Conservation (phyloP, 441 rosid species). For the Euphorbia celastroides region DNA sequence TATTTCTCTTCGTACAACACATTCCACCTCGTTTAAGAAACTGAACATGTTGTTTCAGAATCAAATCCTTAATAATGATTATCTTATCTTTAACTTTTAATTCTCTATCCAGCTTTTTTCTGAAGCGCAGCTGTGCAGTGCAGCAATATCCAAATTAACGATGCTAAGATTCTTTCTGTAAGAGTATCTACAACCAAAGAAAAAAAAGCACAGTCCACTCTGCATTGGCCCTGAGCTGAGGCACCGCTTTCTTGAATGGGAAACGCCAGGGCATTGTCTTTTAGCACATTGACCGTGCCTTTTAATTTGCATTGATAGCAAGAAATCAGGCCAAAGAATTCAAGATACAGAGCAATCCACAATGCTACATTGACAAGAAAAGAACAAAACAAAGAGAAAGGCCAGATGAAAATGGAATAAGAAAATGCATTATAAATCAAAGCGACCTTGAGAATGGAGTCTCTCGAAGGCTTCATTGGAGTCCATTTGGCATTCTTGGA, state of each 20-base stretch:
- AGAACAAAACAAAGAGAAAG: not conserved
- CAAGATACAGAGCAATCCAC: not conserved
- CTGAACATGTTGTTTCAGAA: not conserved
- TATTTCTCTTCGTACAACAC: not conserved
- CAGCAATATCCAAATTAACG: no score
- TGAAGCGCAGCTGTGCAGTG: not conserved
- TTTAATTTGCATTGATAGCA: not conserved
- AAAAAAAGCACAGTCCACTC: not conserved
- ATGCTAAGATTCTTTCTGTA: not conserved
- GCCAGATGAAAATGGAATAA: no score
- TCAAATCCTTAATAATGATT: not conserved
- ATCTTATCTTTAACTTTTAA: not conserved
- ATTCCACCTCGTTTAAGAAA: not conserved
- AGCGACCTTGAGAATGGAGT: slow-evolving; percentile 55
- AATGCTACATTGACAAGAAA: not conserved
- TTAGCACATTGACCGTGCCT: not conserved
- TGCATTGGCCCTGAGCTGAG: not conserved
- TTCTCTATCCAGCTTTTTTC: not conserved
- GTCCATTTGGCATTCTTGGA: slow-evolving; percentile 55
- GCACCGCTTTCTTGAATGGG: not conserved
- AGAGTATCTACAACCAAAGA: not conserved
- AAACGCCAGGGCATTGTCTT: not conserved
- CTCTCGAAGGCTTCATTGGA: slow-evolving; percentile 51
- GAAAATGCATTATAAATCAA: not conserved
- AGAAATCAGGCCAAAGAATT: not conserved